A percentile compares a stretch with the other conserved stretches of the same genome.
phyloP scores from a whole-genome alignment of 805 yeast species.

The Hanseniaspora nectarophila region DNA sequence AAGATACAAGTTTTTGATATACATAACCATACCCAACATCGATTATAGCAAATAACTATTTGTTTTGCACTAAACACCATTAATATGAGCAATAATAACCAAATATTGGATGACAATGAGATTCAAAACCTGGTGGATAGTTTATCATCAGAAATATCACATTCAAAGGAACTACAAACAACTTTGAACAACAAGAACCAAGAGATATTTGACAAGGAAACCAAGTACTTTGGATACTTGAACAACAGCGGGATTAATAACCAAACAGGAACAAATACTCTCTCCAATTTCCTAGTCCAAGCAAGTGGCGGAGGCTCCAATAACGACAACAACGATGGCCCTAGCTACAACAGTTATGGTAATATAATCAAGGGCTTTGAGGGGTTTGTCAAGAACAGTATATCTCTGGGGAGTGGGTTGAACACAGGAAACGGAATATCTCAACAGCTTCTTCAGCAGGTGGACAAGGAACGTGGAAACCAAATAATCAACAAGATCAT shows the following conservation, averaged over 20 bases:
- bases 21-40: no score
- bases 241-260: neutral
- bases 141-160: neutral
- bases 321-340: neutral
- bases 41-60: neutral
- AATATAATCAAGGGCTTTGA: slow-evolving; percentile 15
- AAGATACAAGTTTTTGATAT: no score
- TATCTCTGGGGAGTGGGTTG: slow-evolving; percentile 9
- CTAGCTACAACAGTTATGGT: slow-evolving; percentile 13
- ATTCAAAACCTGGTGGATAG: neutral
- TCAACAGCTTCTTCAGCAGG: neutral
- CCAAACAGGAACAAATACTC: slow-evolving; percentile 1
- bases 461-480: slow-evolving; percentile 4
- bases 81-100: neutral
- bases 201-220: slow-evolving; percentile 15
- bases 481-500: slow-evolving; percentile 1
- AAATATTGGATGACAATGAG: neutral
- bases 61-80: neutral
- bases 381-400: slow-evolving; percentile 11
- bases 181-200: slow-evolving; percentile 11
- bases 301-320: neutral
- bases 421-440: slow-evolving; percentile 8
- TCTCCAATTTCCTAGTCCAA: neutral
- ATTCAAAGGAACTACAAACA: neutral
- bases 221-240: slow-evolving; percentile 9